These are phyloP conservation scores for Debaryomyces udenii DNA, from an alignment of 1,139 yeast genomes.

Conservation along the genomic window DNA sequence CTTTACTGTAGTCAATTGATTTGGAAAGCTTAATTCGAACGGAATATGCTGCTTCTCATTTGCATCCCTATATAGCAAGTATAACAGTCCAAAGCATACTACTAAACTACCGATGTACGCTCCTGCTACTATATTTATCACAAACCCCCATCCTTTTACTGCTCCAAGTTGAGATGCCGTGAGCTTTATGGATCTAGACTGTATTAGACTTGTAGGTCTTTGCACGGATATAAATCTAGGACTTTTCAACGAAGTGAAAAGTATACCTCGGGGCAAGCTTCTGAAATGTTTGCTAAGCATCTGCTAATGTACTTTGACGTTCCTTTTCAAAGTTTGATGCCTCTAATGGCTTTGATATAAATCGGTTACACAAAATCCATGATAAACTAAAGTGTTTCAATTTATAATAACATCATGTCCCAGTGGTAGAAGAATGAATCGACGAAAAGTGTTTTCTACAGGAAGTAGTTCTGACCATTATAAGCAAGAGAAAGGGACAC, in stretches of 20 bases:
- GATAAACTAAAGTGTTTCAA: background rate
- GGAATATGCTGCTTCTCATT: constrained; percentile 45
- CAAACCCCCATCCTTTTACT: constrained; percentile 35
- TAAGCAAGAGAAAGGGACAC: background rate
- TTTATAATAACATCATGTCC: too few species aligned
- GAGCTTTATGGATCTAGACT: constrained; percentile 15
- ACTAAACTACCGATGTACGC: constrained; percentile 48
- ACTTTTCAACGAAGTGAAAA: background rate
- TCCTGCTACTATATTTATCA: constrained; percentile 43
- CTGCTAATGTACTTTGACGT: background rate
- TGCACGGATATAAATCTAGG: background rate
- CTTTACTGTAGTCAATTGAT: constrained; percentile 44
- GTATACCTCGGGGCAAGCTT: background rate
- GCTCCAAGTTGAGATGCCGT: constrained; percentile 26
- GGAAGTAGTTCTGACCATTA: background rate
- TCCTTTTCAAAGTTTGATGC: too few species aligned
- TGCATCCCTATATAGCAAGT: constrained; percentile 46
- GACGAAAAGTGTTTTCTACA: background rate
- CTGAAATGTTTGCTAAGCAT: constrained; percentile 5
- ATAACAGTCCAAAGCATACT: constrained; percentile 44
- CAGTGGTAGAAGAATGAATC: background rate
- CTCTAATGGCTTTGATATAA: background rate
- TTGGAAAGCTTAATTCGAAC: constrained; percentile 35
- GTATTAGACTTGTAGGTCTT: constrained; percentile 5
- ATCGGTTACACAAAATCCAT: background rate